These are phyloP conservation scores for Geosiphon pyriformis DNA, from an alignment of 192 early-diverging fungal genomes.

Conservation along the genomic window DNA sequence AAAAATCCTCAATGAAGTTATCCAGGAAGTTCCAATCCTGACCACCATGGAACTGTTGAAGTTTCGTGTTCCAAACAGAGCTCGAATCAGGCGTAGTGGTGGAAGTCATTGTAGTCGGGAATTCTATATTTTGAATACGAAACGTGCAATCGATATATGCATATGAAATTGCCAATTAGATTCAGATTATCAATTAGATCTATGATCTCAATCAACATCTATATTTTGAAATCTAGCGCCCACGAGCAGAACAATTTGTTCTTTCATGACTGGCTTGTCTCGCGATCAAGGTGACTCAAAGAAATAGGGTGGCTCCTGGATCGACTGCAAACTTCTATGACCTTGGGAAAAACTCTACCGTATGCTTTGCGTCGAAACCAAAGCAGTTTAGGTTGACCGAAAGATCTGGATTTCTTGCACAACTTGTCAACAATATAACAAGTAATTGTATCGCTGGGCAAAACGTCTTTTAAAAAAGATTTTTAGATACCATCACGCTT, in stretches of 20 bases:
- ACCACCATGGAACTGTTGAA: conserved; percentile 85
- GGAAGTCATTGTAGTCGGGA: neutral
- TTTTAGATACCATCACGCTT: too few relatives aligned
- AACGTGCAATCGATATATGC: neutral
- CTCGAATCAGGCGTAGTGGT: neutral
- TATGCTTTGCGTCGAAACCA: neutral
- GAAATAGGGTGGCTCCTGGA: neutral
- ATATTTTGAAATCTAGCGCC: neutral
- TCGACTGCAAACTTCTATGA: neutral
- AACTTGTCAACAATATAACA: neutral
- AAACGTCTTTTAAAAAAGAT: too few relatives aligned
- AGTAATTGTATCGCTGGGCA: too few relatives aligned
- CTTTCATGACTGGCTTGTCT: neutral
- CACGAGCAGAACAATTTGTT: neutral
- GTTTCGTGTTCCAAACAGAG: conserved; percentile 74
- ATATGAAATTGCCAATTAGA: neutral
- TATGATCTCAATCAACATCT: neutral
- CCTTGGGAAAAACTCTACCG: neutral
- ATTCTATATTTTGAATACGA: neutral
- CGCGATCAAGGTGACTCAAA: neutral
- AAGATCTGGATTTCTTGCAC: neutral
- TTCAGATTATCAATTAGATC: too few relatives aligned
- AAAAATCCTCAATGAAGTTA: conserved; percentile 91
- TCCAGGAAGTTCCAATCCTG: conserved; percentile 76
- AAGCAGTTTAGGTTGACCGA: neutral